A percentile compares a stretch with the other conserved stretches of the same genome.
Conservation (phyloP, 768 basidiomycete species). For the Tulasnella sp. region DNA sequence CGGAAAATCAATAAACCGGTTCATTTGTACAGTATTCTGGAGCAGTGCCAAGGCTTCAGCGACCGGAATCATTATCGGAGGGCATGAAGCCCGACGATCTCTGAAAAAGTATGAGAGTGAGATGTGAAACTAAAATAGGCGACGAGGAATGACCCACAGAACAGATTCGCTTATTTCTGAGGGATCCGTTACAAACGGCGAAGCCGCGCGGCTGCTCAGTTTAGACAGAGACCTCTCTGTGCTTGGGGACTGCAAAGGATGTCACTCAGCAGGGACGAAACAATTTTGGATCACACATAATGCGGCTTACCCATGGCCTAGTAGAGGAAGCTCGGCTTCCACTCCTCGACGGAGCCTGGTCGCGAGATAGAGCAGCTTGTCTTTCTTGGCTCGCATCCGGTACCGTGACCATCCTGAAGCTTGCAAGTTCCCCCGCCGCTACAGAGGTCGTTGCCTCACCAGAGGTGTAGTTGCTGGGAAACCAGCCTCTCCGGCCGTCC, state of each 20-base stretch:
- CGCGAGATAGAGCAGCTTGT: not conserved
- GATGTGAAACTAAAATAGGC: not conserved
- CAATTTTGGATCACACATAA: not conserved
- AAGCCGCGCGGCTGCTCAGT: conserved; percentile 6
- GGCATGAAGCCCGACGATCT: conserved; percentile 29
- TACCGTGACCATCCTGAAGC: conserved; percentile 11
- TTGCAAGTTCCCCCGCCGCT: conserved; percentile 25
- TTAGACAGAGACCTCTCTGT: not conserved
- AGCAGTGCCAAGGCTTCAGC: conserved; percentile 84
- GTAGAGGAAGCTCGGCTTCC: not conserved
- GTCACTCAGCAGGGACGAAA: not conserved
- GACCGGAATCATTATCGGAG: conserved; percentile 79
- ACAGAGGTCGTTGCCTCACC: conserved; percentile 37
- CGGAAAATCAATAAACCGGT: conserved; percentile 81
- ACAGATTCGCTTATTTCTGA: conserved; percentile 28
- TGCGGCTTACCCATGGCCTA: not conserved
- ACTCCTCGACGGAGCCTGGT: not conserved
- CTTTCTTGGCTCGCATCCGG: conserved; percentile 5
- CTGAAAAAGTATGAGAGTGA: not conserved
- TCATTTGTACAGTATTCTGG: conserved; percentile 79
- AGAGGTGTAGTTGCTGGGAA: conserved; percentile 88
- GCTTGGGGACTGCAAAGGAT: not conserved
- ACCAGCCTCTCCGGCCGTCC: conserved; percentile 90
- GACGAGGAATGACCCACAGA: not conserved
- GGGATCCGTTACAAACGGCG: conserved; percentile 2